phyloP scores from a whole-genome alignment of 75 land plant species.

The Isoetes taiwanensis region DNA sequence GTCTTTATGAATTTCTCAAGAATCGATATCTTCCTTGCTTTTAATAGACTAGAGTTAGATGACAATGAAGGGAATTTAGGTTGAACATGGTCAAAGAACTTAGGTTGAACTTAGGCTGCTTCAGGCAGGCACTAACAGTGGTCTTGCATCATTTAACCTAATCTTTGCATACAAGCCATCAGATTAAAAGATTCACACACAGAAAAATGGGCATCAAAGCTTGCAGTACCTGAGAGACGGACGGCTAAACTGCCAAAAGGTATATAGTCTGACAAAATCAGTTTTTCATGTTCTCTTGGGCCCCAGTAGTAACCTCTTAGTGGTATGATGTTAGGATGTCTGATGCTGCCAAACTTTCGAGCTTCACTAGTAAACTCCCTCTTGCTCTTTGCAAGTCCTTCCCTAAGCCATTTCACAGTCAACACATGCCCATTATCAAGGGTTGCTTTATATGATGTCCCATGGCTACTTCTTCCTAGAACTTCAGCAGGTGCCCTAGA shows the following conservation, averaged over 20 bases:
- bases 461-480: conserved; percentile 89
- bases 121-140: too few relatives aligned
- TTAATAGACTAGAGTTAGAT: too few relatives aligned
- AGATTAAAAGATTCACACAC: too few relatives aligned
- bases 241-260: conserved; percentile 55
- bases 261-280: conserved; percentile 56
- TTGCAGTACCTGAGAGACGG: conserved; percentile 52
- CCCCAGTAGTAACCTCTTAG: conserved; percentile 86
- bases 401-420: conserved; percentile 85
- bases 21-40: too few relatives aligned
- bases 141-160: too few relatives aligned
- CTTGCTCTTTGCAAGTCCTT: conserved; percentile 71
- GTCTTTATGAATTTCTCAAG: too few relatives aligned
- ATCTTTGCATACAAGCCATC: too few relatives aligned
- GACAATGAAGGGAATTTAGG: too few relatives aligned
- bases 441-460: conserved; percentile 85
- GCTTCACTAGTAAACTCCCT: conserved; percentile 72
- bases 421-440: conserved; percentile 64
- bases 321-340: conserved; percentile 52
- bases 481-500: conserved; percentile 93
- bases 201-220: neutral
- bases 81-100: too few relatives aligned
- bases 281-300: conserved; percentile 78
- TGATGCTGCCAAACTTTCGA: conserved; percentile 50
- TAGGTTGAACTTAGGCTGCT: too few relatives aligned